A percentile compares a stretch with the other conserved stretches of the same genome.
phyloP scores from a whole-genome alignment of 2,329 filamentous ascomycete species.

The Bertia moriformis region DNA sequence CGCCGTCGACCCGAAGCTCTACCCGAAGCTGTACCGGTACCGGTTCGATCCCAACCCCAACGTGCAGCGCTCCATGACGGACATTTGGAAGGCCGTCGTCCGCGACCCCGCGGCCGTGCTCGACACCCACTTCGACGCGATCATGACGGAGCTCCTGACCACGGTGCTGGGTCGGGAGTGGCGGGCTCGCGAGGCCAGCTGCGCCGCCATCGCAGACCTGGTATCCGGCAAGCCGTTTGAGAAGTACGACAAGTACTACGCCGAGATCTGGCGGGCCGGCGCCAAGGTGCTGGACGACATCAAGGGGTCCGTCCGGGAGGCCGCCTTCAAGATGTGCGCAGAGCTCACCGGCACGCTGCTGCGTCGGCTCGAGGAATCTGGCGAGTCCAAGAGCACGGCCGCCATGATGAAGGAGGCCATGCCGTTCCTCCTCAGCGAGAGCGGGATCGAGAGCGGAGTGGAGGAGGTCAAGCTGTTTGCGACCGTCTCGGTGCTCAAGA shows the following conservation, averaged over 20 bases:
- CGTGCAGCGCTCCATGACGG: slow-evolving; percentile 88
- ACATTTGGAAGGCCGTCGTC: slow-evolving; percentile 93
- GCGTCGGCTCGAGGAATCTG: slow-evolving; percentile 68
- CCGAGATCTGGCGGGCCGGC: slow-evolving; percentile 70
- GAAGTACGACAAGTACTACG: slow-evolving; percentile 72
- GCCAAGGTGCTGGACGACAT: slow-evolving; percentile 93
- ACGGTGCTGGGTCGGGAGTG: slow-evolving; percentile 84
- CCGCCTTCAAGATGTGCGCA: slow-evolving; percentile 70
- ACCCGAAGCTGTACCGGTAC: slow-evolving; percentile 88
- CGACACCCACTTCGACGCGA: slow-evolving; percentile 70
- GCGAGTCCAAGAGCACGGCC: slow-evolving; percentile 52
- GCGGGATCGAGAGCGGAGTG: slow-evolving; percentile 76
- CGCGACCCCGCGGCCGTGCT: slow-evolving; percentile 70
- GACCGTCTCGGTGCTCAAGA: slow-evolving; percentile 68
- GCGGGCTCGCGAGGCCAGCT: slow-evolving; percentile 84
- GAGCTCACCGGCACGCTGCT: slow-evolving; percentile 74
- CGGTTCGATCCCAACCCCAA: slow-evolving; percentile 89
- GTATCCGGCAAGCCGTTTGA: slow-evolving; percentile 65
- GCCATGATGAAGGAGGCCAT: slow-evolving; percentile 76
- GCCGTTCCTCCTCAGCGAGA: slow-evolving; percentile 77
- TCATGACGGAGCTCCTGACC: slow-evolving; percentile 73
- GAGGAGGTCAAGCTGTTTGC: slow-evolving; percentile 78
- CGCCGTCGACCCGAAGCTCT: slow-evolving; percentile 78
- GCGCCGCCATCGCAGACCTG: slow-evolving; percentile 75
- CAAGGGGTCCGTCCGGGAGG: slow-evolving; percentile 72